Conservation (phyloP, 805 yeast species). For the Cyberlindnera mrakii region DNA sequence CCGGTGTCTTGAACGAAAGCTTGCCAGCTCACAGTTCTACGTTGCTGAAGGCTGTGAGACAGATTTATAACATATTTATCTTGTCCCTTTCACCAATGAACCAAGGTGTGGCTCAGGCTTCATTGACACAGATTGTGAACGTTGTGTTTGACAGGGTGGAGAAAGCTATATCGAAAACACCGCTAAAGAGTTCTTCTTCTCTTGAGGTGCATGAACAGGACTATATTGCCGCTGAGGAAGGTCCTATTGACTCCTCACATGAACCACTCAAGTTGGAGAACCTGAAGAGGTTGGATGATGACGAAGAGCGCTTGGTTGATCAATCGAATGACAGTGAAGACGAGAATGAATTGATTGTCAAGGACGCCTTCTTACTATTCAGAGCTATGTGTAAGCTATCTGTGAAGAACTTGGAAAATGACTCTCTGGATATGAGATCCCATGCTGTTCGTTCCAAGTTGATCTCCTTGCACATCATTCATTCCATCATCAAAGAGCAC, state of each 20-base stretch:
- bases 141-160: conserved; percentile 75
- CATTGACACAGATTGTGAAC: conserved; percentile 83
- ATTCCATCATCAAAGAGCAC: conserved; percentile 79
- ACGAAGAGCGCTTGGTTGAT: conserved; percentile 48
- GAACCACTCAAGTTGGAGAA: conserved; percentile 51
- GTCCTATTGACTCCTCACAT: conserved; percentile 16
- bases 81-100: conserved; percentile 75
- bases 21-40: conserved; percentile 88
- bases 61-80: conserved; percentile 87
- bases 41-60: conserved; percentile 83
- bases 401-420: conserved; percentile 74
- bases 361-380: conserved; percentile 89
- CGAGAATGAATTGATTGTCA: conserved; percentile 65
- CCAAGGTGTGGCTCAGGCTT: conserved; percentile 94
- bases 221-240: conserved; percentile 2
- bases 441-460: conserved; percentile 90
- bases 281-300: conserved; percentile 50
- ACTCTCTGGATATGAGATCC: conserved; percentile 76
- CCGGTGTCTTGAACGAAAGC: conserved; percentile 75
- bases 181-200: conserved; percentile 16
- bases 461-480: conserved; percentile 80
- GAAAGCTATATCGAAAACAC: conserved; percentile 23
- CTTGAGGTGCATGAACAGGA: conserved; percentile 17
- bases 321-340: conserved; percentile 40
- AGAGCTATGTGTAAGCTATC: conserved; percentile 94